phyloP scores from a whole-genome alignment of 805 yeast genomes.

The Lipomyces chichibuensis region DNA sequence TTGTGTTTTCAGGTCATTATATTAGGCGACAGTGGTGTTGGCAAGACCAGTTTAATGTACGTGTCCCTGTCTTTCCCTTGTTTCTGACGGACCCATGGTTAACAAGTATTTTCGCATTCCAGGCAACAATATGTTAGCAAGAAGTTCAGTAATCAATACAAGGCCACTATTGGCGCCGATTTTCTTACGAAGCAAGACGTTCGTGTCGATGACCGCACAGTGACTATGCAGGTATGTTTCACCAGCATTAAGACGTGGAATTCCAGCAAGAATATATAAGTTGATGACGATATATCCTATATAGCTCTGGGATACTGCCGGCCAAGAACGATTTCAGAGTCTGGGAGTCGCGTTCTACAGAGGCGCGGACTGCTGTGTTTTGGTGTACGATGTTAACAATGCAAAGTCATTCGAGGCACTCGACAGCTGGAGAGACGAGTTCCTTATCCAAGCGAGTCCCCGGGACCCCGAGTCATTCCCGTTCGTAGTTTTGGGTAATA shows the following conservation, averaged over 20 bases:
- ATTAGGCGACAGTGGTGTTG: constrained; percentile 96
- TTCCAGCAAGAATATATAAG: neutral
- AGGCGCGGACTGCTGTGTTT: constrained; percentile 97
- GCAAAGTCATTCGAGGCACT: constrained; percentile 88
- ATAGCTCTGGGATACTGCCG: constrained; percentile 95
- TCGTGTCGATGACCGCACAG: constrained; percentile 77
- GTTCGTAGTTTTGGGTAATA: constrained; percentile 91
- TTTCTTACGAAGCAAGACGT: constrained; percentile 85
- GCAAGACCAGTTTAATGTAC: constrained; percentile 88
- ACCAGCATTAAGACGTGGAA: neutral
- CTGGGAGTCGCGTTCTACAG: constrained; percentile 96
- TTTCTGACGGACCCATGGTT: neutral
- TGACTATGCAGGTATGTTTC: constrained; percentile 56
- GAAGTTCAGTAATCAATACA: constrained; percentile 92
- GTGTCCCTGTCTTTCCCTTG: constrained; percentile 12
- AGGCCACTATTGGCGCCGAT: constrained; percentile 98
- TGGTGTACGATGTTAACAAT: constrained; percentile 94
- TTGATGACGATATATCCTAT: constrained; percentile 40
- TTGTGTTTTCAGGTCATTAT: constrained; percentile 65
- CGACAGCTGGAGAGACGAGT: constrained; percentile 93
- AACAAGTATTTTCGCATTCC: neutral
- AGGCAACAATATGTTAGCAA: constrained; percentile 90
- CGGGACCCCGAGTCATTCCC: constrained; percentile 94
- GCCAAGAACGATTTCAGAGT: constrained; percentile 96
- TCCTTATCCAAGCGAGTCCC: constrained; percentile 89